These are phyloP conservation scores for Silene conica DNA, from an alignment of 148 eudicot genomes.

Conservation along the genomic window DNA sequence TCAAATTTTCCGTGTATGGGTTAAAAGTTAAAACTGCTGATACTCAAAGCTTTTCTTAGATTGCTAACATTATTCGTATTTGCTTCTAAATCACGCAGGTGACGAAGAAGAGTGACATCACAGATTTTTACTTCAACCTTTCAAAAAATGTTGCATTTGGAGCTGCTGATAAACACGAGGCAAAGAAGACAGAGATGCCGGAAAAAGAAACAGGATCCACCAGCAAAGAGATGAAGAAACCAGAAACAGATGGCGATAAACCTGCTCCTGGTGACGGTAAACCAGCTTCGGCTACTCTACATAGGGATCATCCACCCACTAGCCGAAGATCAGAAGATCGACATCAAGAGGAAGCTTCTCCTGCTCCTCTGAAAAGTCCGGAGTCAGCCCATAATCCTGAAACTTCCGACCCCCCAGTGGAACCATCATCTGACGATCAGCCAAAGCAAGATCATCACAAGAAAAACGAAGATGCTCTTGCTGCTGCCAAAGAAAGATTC, in stretches of 20 bases:
- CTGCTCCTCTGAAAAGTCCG: conserved; percentile 19
- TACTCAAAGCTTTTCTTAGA: not conserved
- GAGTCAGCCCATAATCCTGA: conserved; percentile 23
- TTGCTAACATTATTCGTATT: conserved; percentile 6
- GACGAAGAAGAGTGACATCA: conserved; percentile 73
- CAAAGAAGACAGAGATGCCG: conserved; percentile 22
- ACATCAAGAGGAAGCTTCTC: conserved; percentile 26
- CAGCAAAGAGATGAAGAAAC: conserved; percentile 1
- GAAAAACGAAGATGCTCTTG: conserved; percentile 65
- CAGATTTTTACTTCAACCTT: conserved; percentile 85
- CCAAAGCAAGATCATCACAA: conserved; percentile 65
- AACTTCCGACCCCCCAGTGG: conserved; percentile 19
- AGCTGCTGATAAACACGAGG: conserved; percentile 35
- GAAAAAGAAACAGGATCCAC: conserved; percentile 24
- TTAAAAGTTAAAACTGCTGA: not conserved
- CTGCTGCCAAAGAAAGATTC: conserved; percentile 82
- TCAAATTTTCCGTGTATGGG: not conserved
- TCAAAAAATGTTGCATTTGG: conserved; percentile 79
- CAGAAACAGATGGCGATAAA: conserved; percentile 10
- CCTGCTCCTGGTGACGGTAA: not conserved
- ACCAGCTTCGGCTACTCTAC: not conserved
- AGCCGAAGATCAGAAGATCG: conserved; percentile 19
- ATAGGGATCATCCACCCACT: conserved; percentile 23
- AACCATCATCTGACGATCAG: conserved; percentile 32
- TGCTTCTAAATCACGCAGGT: conserved; percentile 39